Evolutionary conservation across 2,329 filamentous ascomycete species (phyloP).

Genomic region (Fusarium mangiferae): DNA sequence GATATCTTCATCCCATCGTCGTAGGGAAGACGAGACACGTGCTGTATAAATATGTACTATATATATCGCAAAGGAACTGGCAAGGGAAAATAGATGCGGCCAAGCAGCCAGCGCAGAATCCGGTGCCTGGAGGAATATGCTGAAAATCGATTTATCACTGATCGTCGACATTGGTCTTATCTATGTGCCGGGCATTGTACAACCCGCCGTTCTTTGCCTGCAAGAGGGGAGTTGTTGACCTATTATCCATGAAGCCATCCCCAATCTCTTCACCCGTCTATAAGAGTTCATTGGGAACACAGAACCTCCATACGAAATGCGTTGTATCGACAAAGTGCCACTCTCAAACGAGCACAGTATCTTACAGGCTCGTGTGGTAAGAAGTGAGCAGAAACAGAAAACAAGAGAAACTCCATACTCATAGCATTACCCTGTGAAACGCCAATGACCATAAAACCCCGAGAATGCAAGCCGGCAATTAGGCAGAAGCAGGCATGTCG

Average conservation of each 20-base stretch:
- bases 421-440: slow-evolving; percentile 31
- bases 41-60: slow-evolving; percentile 29
- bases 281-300: slow-evolving; percentile 1
- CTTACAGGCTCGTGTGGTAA: background rate
- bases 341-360: background rate
- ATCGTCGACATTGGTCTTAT: slow-evolving; percentile 22
- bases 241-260: background rate
- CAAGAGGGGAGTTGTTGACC: slow-evolving; percentile 23
- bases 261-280: slow-evolving; percentile 12
- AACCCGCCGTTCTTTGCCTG: slow-evolving; percentile 10
- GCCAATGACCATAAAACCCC: slow-evolving; percentile 36
- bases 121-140: background rate
- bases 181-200: slow-evolving; percentile 24
- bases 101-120: background rate
- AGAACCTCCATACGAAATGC: background rate
- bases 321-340: slow-evolving; percentile 3
- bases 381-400: background rate
- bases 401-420: slow-evolving; percentile 22
- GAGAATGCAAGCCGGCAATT: slow-evolving; percentile 26
- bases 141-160: background rate
- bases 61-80: slow-evolving; percentile 8
- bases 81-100: slow-evolving; percentile 2
- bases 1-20: background rate
- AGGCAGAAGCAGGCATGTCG: slow-evolving; percentile 2
- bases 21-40: background rate